Percentiles rank a stretch among this genome's conserved stretches.
Evolutionary conservation across 768 basidiomycete genomes (phyloP).

Genomic region (Mycena epipterygia): DNA sequence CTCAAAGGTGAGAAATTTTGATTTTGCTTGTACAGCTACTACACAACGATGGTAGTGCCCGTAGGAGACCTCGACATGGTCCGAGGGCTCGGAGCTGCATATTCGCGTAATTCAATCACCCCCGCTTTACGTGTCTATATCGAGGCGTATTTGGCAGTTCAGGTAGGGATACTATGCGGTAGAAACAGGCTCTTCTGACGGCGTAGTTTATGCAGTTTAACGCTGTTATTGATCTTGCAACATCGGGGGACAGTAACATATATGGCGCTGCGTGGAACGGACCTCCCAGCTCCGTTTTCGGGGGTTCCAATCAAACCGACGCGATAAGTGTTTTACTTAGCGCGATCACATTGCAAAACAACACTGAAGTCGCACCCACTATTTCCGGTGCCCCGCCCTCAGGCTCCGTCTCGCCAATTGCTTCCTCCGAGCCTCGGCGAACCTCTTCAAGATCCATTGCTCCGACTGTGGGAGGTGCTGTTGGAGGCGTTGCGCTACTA

Average conservation of each 20-base stretch:
- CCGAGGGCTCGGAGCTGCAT: conserved; percentile 14
- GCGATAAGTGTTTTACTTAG: conserved; percentile 2
- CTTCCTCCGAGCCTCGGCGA: not conserved
- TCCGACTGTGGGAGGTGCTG: not conserved
- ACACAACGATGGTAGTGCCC: no score
- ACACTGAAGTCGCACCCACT: not conserved
- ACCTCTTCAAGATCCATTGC: not conserved
- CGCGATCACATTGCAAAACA: not conserved
- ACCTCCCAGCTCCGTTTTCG: conserved; percentile 6
- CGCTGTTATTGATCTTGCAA: conserved; percentile 9
- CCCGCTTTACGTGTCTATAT: not conserved
- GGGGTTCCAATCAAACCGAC: not conserved
- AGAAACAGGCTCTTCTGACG: not conserved
- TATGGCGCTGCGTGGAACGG: conserved; percentile 13
- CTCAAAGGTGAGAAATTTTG: no score
- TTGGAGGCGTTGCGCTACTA: not conserved
- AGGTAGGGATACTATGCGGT: not conserved
- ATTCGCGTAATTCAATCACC: not conserved
- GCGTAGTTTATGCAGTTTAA: not conserved
- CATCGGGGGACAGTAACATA: not conserved
- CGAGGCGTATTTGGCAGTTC: not conserved
- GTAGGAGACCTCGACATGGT: no score
- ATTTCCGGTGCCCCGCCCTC: not conserved
- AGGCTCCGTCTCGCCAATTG: not conserved
- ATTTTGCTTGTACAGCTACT: no score